Evolutionary conservation across 768 basidiomycete genomes (phyloP).

Genomic region (Austroboletus eburneus): DNA sequence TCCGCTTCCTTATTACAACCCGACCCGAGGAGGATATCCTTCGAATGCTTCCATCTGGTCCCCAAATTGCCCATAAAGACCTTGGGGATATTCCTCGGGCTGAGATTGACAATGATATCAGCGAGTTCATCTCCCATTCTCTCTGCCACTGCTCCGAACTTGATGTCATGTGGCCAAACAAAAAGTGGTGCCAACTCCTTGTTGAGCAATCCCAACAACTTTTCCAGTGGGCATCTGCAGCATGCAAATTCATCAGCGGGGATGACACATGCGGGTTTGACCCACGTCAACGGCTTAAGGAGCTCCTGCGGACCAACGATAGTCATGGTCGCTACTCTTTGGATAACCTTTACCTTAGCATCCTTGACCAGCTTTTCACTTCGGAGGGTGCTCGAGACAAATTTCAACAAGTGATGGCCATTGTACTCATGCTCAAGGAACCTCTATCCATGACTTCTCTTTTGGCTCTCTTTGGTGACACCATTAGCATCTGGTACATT

Average conservation of each 20-base stretch:
- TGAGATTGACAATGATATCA: constrained; percentile 14
- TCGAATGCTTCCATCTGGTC: neutral
- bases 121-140: constrained; percentile 16
- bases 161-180: constrained; percentile 19
- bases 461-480: constrained; percentile 9
- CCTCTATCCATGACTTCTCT: constrained; percentile 16
- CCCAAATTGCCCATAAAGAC: constrained; percentile 12
- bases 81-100: neutral
- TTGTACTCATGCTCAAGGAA: constrained; percentile 16
- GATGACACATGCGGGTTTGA: neutral
- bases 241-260: constrained; percentile 24
- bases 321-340: constrained; percentile 7
- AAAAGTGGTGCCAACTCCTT: constrained; percentile 20
- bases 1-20: constrained; percentile 25
- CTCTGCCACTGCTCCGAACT: constrained; percentile 5
- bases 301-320: constrained; percentile 6
- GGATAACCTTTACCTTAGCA: constrained; percentile 14
- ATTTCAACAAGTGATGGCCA: constrained; percentile 20
- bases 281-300: constrained; percentile 8
- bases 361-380: constrained; percentile 14
- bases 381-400: constrained; percentile 1
- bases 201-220: constrained; percentile 26
- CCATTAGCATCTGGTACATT: constrained; percentile 10
- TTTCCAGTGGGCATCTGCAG: constrained; percentile 34
- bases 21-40: constrained; percentile 26